phyloP scores from a whole-genome alignment of 768 basidiomycete genomes.

The Boletus edulis region DNA sequence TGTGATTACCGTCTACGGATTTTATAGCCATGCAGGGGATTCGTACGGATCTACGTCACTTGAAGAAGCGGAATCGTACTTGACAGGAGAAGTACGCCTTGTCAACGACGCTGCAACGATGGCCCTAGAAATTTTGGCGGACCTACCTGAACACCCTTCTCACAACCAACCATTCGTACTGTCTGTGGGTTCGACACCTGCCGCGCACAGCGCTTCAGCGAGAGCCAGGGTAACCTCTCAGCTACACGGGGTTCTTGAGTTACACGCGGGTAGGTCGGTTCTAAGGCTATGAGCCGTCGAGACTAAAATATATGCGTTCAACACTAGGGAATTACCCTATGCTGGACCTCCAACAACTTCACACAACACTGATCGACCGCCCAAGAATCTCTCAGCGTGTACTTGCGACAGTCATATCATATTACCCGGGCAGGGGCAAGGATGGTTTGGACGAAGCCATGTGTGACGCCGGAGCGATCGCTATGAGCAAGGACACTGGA shows the following conservation, averaged over 20 bases:
- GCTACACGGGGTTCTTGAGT: constrained; percentile 63
- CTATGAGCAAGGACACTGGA: constrained; percentile 86
- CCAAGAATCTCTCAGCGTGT: constrained; percentile 64
- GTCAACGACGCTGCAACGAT: constrained; percentile 65
- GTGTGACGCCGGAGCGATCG: constrained; percentile 83
- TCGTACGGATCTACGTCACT: constrained; percentile 74
- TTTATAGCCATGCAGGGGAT: constrained; percentile 79
- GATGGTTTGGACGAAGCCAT: constrained; percentile 69
- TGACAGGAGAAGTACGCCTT: constrained; percentile 66
- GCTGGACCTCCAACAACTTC: constrained; percentile 80
- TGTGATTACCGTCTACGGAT: constrained; percentile 67
- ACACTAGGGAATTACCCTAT: constrained; percentile 74
- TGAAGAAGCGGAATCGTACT: constrained; percentile 59
- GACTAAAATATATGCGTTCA: neutral
- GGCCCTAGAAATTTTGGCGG: constrained; percentile 46
- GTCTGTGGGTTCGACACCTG: constrained; percentile 85
- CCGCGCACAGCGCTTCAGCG: constrained; percentile 72
- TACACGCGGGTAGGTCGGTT: constrained; percentile 62
- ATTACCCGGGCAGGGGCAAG: constrained; percentile 67
- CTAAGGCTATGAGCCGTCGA: neutral
- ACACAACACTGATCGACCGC: constrained; percentile 62
- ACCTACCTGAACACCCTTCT: constrained; percentile 29
- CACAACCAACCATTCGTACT: constrained; percentile 59
- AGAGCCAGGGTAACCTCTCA: constrained; percentile 44
- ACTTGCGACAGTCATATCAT: constrained; percentile 72